phyloP scores from a whole-genome alignment of 2,329 filamentous ascomycete species.

The Colletotrichum lindemuthianum region DNA sequence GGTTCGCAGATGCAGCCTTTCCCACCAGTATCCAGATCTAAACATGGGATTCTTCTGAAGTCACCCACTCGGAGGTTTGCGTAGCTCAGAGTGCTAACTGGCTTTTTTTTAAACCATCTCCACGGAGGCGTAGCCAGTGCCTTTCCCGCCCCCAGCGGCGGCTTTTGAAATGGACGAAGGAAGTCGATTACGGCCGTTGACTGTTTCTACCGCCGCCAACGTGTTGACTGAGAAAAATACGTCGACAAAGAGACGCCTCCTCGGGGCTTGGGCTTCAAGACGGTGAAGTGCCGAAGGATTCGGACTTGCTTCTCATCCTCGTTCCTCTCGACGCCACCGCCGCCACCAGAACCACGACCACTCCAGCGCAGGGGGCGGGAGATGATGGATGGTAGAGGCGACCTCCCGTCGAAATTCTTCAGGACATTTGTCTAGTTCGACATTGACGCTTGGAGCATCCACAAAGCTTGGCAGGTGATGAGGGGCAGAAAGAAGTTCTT shows the following conservation, averaged over 20 bases:
- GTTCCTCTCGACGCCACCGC: conserved; percentile 6
- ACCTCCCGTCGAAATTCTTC: conserved; percentile 5
- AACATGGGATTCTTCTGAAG: background rate
- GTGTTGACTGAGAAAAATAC: background rate
- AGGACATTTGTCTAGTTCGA: conserved; percentile 8
- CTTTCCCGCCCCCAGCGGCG: conserved; percentile 15
- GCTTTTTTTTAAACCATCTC: conserved; percentile 10
- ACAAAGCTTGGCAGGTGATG: conserved; percentile 9
- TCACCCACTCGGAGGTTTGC: conserved; percentile 2
- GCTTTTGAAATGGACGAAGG: conserved; percentile 20
- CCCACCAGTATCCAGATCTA: background rate
- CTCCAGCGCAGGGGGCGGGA: too few species aligned
- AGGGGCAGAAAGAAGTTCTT: conserved; percentile 11
- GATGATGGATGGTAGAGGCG: conserved; percentile 2
- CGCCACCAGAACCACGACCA: too few species aligned
- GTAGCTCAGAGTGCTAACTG: conserved; percentile 25
- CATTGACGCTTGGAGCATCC: conserved; percentile 1
- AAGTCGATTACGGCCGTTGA: conserved; percentile 31
- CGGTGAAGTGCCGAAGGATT: conserved; percentile 13
- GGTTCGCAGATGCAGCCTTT: conserved; percentile 5
- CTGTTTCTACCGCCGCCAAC: conserved; percentile 6
- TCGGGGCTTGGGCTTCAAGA: conserved; percentile 4
- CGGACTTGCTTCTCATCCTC: conserved; percentile 1
- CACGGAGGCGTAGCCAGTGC: conserved; percentile 25
- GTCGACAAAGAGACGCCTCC: conserved; percentile 1